These are phyloP conservation scores for Phytophthora multivora DNA, from an alignment of 352 stramenopile genomes.

Conservation along the genomic window DNA sequence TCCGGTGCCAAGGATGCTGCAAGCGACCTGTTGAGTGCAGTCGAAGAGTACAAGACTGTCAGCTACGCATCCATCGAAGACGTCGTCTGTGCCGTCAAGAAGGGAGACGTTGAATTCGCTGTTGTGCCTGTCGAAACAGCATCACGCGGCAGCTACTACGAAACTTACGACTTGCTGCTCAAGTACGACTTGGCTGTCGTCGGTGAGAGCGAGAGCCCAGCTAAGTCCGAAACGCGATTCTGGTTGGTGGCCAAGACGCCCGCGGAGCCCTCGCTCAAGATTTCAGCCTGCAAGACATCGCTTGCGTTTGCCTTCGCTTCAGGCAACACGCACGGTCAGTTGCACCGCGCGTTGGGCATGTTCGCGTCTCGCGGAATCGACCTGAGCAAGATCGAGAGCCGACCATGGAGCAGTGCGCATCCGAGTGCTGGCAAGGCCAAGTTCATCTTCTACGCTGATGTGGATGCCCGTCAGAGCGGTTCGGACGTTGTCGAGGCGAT, in stretches of 20 bases:
- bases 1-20: constrained; percentile 20
- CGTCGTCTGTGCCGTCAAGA: constrained; percentile 60
- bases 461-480: constrained; percentile 67
- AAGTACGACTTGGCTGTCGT: constrained; percentile 74
- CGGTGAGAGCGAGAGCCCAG: constrained; percentile 50
- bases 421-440: constrained; percentile 40
- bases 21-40: constrained; percentile 13
- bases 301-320: constrained; percentile 75
- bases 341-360: constrained; percentile 66
- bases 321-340: constrained; percentile 58
- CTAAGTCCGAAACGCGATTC: constrained; percentile 83
- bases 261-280: constrained; percentile 22
- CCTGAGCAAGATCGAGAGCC: constrained; percentile 75
- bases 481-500: constrained; percentile 71
- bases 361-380: constrained; percentile 70
- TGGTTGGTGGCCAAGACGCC: constrained; percentile 72
- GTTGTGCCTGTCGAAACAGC: constrained; percentile 96
- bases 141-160: constrained; percentile 94
- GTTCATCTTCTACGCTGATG: constrained; percentile 80
- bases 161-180: constrained; percentile 92
- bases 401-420: constrained; percentile 41
- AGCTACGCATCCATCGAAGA: constrained; percentile 40
- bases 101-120: constrained; percentile 92
- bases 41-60: constrained; percentile 16
- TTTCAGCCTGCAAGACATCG: constrained; percentile 63